Conservation (phyloP, 352 stramenopile species). For the Globisporangium parvum region DNA sequence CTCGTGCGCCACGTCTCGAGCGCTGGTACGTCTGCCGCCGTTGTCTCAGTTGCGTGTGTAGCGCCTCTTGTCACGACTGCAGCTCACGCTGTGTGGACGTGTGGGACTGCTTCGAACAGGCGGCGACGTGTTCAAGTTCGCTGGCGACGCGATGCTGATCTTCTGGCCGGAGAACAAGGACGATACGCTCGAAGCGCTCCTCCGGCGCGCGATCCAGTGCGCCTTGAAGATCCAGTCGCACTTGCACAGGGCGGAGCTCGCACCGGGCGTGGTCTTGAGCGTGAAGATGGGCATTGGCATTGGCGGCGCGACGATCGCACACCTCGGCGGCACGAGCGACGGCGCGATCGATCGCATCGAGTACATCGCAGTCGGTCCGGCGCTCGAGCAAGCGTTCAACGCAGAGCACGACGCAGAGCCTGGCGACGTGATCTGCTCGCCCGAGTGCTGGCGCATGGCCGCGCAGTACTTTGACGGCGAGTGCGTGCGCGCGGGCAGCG, state of each 20-base stretch:
- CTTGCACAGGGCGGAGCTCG: constrained; percentile 82
- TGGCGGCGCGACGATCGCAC: constrained; percentile 78
- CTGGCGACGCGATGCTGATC: constrained; percentile 93
- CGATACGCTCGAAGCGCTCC: constrained; percentile 74
- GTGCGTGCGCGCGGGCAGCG: constrained; percentile 21
- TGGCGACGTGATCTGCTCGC: constrained; percentile 88
- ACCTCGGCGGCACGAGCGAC: constrained; percentile 87
- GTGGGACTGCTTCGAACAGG: constrained; percentile 14
- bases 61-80: not conserved
- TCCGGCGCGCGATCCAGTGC: constrained; percentile 85
- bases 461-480: constrained; percentile 55
- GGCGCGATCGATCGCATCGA: constrained; percentile 80
- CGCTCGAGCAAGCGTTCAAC: constrained; percentile 89
- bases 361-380: constrained; percentile 88
- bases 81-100: not conserved
- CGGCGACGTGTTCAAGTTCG: constrained; percentile 94
- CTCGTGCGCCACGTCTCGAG: constrained; percentile 74
- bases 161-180: constrained; percentile 91
- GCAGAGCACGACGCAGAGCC: constrained; percentile 84
- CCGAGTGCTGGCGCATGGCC: constrained; percentile 73
- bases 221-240: constrained; percentile 88
- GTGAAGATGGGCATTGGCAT: constrained; percentile 94
- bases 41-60: not conserved
- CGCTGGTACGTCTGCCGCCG: constrained; percentile 20
- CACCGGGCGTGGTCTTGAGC: constrained; percentile 82